Base-by-base conservation (phyloP, 139 green algal species). In the Haematococcus lacustris region DNA sequence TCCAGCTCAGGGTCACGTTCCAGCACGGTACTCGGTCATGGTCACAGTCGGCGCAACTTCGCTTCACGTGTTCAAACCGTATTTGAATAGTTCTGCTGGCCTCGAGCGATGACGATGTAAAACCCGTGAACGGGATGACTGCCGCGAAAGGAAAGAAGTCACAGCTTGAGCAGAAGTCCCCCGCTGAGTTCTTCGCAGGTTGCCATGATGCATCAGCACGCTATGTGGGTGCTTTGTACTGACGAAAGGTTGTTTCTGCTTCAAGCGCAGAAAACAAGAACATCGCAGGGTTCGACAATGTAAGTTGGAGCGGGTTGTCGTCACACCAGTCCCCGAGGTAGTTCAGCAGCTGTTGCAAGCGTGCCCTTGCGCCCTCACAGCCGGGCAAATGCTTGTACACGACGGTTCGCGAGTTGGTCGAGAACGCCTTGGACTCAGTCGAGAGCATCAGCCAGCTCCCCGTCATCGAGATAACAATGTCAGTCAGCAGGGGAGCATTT, bases 261-360 rank as follows among this genome's bases (percentile, higher is more conserved):
- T 23, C 34, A 39, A 38, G 37, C 37, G 51, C 93, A 23, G 94
- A 98, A 50, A 98, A 98, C 83, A 97, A 96, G 74, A 97, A 94
- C 80, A 98, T 98, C 37, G 94, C 94, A 28, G 94, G 94, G 0
- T 98, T 98, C 73, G 94, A 98, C 81, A 98, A 97, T 51, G 91
- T 96, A 71, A 51, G 90, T 59, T 9, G 13, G 7, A 51, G 53
- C 53, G 4, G 30, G 60, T 3, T 28, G 53, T 28, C 33, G 53
- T 63, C 7, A 37, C 53, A 6, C 26, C 47, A n/a, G 47, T 21
- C 13, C 17, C 47, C 47, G 17, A 57, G 13, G 17, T 21, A 21
- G 47, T 57, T 57, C 47, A 64, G 28, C 23, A 64, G 61, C 30
- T 43, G 34, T 65, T 65, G 57, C 9, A 30, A 13, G 57, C 5